Evolutionary conservation across 306 rosid genomes (phyloP).

Genomic region (Chamaecrista fasciculata): DNA sequence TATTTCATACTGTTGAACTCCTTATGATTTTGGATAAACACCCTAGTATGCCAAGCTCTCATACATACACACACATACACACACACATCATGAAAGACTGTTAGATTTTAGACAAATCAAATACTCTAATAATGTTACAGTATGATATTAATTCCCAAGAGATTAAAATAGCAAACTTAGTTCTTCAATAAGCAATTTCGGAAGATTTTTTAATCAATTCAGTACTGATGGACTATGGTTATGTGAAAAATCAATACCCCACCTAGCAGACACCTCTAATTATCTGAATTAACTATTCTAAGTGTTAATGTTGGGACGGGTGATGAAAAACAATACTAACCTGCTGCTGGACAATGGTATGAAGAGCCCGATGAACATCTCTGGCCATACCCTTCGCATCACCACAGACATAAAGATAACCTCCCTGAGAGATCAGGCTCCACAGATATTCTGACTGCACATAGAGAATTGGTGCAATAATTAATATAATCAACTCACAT

Average conservation of each 20-base stretch:
- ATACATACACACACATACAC: neutral
- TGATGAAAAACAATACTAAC: slow-evolving; percentile 35
- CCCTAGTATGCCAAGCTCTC: neutral
- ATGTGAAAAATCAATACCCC: slow-evolving; percentile 12
- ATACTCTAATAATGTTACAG: neutral
- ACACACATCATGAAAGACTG: neutral
- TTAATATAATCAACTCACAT: slow-evolving; percentile 22
- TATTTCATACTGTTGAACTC: neutral
- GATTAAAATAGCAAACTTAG: neutral
- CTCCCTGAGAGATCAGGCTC: slow-evolving; percentile 76
- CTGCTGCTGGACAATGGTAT: slow-evolving; percentile 73
- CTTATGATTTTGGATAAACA: neutral
- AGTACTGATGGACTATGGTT: neutral
- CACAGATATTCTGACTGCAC: slow-evolving; percentile 65
- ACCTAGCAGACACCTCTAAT: neutral
- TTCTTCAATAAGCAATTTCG: neutral
- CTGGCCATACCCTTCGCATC: slow-evolving; percentile 97
- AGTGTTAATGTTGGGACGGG: neutral
- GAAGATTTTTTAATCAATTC: slow-evolving; percentile 6
- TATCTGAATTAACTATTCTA: neutral
- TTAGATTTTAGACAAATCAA: neutral
- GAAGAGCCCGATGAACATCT: slow-evolving; percentile 86
- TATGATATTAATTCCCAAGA: neutral
- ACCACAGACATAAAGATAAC: slow-evolving; percentile 87
- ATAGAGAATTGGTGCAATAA: slow-evolving; percentile 26